Conservation (phyloP, 1,139 yeast genomes). For the Hansenula sp. region DNA sequence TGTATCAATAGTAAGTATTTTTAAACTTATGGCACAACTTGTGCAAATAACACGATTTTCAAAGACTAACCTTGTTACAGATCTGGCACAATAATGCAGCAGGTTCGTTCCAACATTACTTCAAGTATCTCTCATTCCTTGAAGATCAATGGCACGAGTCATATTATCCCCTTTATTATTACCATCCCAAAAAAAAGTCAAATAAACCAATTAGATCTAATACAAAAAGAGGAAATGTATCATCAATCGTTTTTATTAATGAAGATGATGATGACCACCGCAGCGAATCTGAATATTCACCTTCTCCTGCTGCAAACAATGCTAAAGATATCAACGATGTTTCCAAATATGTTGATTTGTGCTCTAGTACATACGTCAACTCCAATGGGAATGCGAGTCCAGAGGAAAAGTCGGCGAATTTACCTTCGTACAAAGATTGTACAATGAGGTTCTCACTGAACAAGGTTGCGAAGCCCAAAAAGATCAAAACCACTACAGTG, state of each 20-base stretch:
- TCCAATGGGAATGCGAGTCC: no score
- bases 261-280: background rate
- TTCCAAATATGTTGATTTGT: background rate
- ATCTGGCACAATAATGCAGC: conserved; percentile 4
- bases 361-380: background rate
- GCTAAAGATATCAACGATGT: conserved; percentile 1
- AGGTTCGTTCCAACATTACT: conserved; percentile 6
- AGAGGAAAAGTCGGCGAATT: background rate
- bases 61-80: conserved; percentile 3
- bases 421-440: background rate
- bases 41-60: no score
- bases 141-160: conserved; percentile 18
- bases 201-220: background rate
- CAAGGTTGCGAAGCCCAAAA: background rate
- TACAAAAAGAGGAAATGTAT: background rate
- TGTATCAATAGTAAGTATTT: conserved; percentile 13
- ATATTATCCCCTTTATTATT: conserved; percentile 12
- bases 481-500: background rate
- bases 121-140: conserved; percentile 11
- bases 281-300: no score
- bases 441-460: background rate
- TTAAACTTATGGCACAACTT: background rate
- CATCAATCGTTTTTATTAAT: background rate
- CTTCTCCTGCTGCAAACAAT: background rate
- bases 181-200: conserved; percentile 8